Evolutionary conservation across 1,284 basidiomycete genomes (phyloP), one percentile per base, ranked within the genome.

Genomic region (Anthracocystis panici-leucophaei): DNA sequence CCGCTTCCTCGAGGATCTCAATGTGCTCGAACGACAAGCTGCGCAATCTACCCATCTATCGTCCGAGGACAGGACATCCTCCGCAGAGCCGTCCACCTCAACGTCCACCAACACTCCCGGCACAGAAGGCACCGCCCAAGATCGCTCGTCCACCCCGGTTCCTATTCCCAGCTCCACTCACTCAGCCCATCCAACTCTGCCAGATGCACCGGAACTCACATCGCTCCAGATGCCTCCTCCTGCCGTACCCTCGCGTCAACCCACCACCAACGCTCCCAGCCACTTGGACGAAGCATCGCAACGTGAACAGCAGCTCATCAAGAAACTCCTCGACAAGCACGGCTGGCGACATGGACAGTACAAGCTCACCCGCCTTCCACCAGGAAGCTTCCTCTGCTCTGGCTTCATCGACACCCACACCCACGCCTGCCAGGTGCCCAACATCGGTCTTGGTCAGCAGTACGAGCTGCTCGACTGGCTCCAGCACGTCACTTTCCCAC

Each of bases 321-420:
- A 67, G 25, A 49, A 52, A 53, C 66, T 75, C 20, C 57, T 71
- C 46, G 62, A 65, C 38, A 69, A 66, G 61, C 61, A 80, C 53
- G 80, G 72, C 53, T 79, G 66, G 81, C 79, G 75, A 21, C 58
- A 79, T 49, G 80, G 79, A 5, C 84, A 87, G 21, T 84, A 86
- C 38, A 83, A 87, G 49, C 50, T 89, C 7, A 82, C 90, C 1
- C 82, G 84, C 55, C 86, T 95, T 21, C 87, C 87, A 49, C 82
- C 87, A 1, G 92, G 92, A 11, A 90, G 94, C 79, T 95, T 95
- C 84, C 83, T 97, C 57, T 90, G 93, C 79, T 94, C 95, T 4
- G 94, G 94, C 16, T 91, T 95, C 82, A 88, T 96, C 60, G 94
- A 96, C 87, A 95, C 94, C 27, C 94, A 96, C 85, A 93, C 91